A percentile compares a stretch with the other conserved stretches of the same genome.
Conservation (phyloP, 2,329 filamentous ascomycete genomes). For the Plenodomus tracheiphilus region DNA sequence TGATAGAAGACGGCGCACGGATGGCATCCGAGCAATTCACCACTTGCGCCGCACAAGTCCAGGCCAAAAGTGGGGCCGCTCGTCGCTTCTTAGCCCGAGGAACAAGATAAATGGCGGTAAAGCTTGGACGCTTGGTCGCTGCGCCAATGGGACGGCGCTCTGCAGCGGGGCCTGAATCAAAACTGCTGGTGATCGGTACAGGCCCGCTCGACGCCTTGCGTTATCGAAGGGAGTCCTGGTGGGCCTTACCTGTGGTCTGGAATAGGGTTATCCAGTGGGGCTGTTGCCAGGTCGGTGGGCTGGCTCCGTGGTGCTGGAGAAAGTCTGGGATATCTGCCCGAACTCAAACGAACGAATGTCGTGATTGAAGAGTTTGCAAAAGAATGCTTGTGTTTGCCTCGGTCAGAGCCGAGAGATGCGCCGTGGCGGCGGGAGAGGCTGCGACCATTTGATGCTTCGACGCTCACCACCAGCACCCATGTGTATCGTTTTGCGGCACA, state of each 20-base stretch:
- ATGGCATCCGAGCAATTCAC: neutral
- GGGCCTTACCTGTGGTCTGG: neutral
- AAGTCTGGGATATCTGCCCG: neutral
- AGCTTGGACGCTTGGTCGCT: conserved; percentile 11
- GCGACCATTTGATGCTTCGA: neutral
- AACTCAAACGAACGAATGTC: no score
- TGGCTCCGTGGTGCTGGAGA: no score
- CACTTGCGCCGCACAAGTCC: neutral
- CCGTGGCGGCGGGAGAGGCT: conserved; percentile 9
- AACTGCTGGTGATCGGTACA: neutral
- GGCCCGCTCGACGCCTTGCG: neutral
- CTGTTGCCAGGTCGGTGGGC: neutral
- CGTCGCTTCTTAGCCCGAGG: conserved; percentile 1
- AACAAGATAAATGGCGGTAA: conserved; percentile 8
- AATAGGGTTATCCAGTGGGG: neutral
- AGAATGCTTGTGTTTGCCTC: neutral
- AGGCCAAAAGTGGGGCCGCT: conserved; percentile 6
- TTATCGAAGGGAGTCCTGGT: neutral
- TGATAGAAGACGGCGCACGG: neutral
- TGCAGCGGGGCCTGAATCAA: neutral
- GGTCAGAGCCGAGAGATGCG: neutral
- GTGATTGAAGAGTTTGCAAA: neutral
- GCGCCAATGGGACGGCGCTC: neutral
- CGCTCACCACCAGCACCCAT: neutral
- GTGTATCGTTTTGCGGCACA: neutral